A percentile compares a stretch with the other conserved stretches of the same genome.
phyloP scores from a whole-genome alignment of 345 rosid species.

The Angophora floribunda region DNA sequence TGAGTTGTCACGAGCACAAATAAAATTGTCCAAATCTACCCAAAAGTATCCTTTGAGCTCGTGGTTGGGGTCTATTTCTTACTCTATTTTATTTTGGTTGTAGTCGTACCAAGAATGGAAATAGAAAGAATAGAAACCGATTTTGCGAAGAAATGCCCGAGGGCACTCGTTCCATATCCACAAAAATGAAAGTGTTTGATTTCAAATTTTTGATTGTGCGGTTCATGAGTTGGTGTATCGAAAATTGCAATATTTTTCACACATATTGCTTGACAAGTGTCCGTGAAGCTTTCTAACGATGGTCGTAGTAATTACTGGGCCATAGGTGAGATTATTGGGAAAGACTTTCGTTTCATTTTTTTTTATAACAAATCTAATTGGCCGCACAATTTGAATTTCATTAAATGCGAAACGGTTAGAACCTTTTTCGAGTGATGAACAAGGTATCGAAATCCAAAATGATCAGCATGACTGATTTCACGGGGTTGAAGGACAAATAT shows the following conservation, averaged over 20 bases:
- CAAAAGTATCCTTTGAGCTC: rapidly evolving
- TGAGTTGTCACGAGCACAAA: not conserved
- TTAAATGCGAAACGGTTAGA: too few species aligned
- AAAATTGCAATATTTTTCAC: too few species aligned
- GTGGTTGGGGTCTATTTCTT: not conserved
- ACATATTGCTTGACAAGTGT: too few species aligned
- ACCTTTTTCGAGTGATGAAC: not conserved
- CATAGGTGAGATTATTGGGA: too few species aligned
- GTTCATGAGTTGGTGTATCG: too few species aligned
- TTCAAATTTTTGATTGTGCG: not conserved
- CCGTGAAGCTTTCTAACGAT: too few species aligned
- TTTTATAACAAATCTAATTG: too few species aligned
- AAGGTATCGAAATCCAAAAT: not conserved
- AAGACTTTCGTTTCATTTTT: too few species aligned
- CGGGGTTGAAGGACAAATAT: rapidly evolving
- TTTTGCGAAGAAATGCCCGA: not conserved
- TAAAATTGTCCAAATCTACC: not conserved
- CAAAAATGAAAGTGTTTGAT: rapidly evolving
- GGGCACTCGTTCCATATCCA: not conserved
- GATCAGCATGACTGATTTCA: not conserved
- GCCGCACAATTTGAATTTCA: too few species aligned
- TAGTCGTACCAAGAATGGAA: not conserved
- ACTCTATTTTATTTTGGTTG: not conserved
- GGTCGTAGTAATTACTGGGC: too few species aligned
- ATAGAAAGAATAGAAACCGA: too few species aligned